A percentile compares a stretch with the other conserved stretches of the same genome.
phyloP scores from a whole-genome alignment of 1,284 basidiomycete genomes.

The Apiotrichum montevideense region DNA sequence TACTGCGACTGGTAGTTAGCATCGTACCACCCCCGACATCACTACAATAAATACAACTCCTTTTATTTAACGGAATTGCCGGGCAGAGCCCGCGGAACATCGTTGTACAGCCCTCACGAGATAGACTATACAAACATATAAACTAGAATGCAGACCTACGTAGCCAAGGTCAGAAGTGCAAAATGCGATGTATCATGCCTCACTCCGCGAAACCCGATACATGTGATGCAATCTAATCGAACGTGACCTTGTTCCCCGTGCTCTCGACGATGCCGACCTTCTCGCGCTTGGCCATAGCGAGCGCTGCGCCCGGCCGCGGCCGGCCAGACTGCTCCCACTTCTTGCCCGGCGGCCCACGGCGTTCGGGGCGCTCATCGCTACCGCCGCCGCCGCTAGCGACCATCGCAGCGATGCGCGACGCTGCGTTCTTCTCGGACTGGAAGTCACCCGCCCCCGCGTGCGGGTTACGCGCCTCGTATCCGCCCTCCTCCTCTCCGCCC shows the following conservation, averaged over 20 bases:
- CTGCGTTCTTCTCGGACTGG: conserved; percentile 10
- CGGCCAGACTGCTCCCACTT: conserved; percentile 50
- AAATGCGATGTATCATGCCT: too few species aligned
- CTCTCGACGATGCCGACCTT: conserved; percentile 71
- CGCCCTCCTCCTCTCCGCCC: conserved; percentile 5
- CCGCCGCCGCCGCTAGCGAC: conserved; percentile 7
- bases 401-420: conserved; percentile 14
- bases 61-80: too few species aligned
- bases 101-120: too few species aligned
- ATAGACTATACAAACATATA: too few species aligned
- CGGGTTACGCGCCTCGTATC: conserved; percentile 1
- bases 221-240: conserved; percentile 47
- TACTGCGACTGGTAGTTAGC: neutral
- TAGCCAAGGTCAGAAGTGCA: too few species aligned
- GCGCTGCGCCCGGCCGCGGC: conserved; percentile 78
- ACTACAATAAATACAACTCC: too few species aligned
- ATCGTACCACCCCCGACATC: too few species aligned
- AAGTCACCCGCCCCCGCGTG: conserved; percentile 3
- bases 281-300: conserved; percentile 80
- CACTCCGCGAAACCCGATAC: neutral
- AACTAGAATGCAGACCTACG: too few species aligned
- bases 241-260: conserved; percentile 73
- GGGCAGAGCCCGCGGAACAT: too few species aligned
- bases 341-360: conserved; percentile 40
- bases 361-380: neutral